Base-by-base conservation (phyloP, 306 rosid species). In the Quercus agrifolia region DNA sequence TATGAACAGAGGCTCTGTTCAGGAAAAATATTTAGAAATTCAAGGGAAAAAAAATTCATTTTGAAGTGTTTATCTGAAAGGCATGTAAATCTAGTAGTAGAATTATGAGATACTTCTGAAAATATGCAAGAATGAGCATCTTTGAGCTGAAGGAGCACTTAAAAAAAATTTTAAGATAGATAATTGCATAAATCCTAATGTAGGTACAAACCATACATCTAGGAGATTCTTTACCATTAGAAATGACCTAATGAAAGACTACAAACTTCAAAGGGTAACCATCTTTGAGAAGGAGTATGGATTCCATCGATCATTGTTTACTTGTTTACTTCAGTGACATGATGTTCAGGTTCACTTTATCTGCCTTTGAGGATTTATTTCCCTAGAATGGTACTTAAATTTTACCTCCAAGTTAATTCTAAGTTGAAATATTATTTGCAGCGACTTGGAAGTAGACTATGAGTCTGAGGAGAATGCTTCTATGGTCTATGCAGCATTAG, bases 361-460 rank as follows among this genome's bases (percentile, higher is more conserved):
- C 52, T 52, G 2, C 14, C 20, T 31, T 68, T 66, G 73, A 4
- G 9, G 70, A 9, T 62, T 58, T 55, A 5, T 66, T 31, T 38
- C 52, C 17, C 27, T 1, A 3, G 21, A 66, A 38, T 21, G 63
- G 72, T 19, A 25, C 54, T 57, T 56, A 33, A 67, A 5, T n/a
- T 67, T 30, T 18, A 31, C 28, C 31, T 44, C 21, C 20, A 18
- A 33, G 25, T 33, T 2, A 59, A 49, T 74, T 73, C 1, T 51
- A 28, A 4, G 44, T 23, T 46, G 71, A 35, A 79, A 62, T 75
- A 49, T 17, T 77, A 6, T 80, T 33, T 85, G 84, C 89, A 95
- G 97, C 82, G 97, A 90, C 86, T 71, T 95, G 77, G 97, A 95
- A 85, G 91, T 95, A 44, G 89, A 93, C 78, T 91, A 75, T 75